Percentiles rank a stretch among this genome's conserved stretches.
phyloP scores from a whole-genome alignment of 257 asterid species.

The Solanum lycopersicoides region DNA sequence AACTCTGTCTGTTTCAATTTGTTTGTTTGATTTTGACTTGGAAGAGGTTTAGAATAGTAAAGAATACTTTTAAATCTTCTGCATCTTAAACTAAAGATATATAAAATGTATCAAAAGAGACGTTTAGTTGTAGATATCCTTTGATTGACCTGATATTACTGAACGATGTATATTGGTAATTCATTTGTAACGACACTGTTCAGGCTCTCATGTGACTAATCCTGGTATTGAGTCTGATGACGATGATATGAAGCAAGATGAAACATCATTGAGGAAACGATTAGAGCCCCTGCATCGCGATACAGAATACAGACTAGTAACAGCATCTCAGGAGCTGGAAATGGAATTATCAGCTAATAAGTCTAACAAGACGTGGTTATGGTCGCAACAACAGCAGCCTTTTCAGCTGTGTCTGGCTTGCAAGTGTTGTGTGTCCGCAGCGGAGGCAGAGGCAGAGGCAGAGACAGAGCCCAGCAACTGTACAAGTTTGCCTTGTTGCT shows the following conservation, averaged over 20 bases:
- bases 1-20: neutral
- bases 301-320: neutral
- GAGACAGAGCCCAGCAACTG: neutral
- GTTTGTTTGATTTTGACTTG: neutral
- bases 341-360: neutral
- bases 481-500: conserved; percentile 7
- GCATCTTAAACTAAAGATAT: neutral
- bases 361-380: neutral
- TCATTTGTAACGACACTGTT: neutral
- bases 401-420: neutral
- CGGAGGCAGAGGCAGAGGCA: neutral
- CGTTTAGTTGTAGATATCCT: neutral
- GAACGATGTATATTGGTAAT: neutral
- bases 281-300: neutral
- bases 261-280: neutral
- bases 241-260: neutral
- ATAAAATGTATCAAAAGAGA: neutral
- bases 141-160: neutral
- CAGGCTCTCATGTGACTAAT: neutral
- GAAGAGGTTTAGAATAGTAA: neutral
- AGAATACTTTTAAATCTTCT: neutral
- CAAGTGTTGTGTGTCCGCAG: neutral
- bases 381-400: neutral
- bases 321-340: neutral
- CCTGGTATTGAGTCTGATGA: neutral